Evolutionary conservation across 1,284 basidiomycete species (phyloP).

Genomic region (Ustilago crameri): DNA sequence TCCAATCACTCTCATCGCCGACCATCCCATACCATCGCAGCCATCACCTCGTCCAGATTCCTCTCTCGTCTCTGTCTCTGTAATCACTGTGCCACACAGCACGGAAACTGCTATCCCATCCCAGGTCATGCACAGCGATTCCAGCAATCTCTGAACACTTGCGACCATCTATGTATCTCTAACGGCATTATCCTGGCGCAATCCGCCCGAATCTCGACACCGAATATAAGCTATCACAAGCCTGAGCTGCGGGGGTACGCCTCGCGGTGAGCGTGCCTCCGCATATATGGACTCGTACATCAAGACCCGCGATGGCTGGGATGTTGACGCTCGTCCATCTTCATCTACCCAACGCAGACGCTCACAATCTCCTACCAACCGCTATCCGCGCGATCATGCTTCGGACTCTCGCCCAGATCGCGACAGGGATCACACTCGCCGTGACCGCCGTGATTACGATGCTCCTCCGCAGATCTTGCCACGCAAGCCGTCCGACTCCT

Average conservation of each 20-base stretch:
- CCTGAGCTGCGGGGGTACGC: background rate
- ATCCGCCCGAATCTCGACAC: no score
- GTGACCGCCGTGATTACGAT: slow-evolving; percentile 6
- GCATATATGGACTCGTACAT: slow-evolving; percentile 10
- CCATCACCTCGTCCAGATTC: no score
- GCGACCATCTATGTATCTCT: no score
- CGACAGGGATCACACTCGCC: background rate
- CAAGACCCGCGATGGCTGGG: slow-evolving; percentile 9
- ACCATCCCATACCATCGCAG: no score
- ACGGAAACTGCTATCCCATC: background rate
- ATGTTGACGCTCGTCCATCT: slow-evolving; percentile 1
- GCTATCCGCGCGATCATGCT: background rate
- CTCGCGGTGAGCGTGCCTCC: slow-evolving; percentile 5
- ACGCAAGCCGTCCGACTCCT: slow-evolving; percentile 9
- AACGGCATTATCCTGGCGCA: no score
- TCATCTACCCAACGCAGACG: slow-evolving; percentile 10
- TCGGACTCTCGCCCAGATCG: slow-evolving; percentile 1
- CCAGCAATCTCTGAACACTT: no score
- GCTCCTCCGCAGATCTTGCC: slow-evolving; percentile 11
- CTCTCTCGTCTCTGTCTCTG: no score
- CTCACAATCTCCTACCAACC: slow-evolving; percentile 16
- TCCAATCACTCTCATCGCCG: no score
- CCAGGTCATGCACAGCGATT: background rate
- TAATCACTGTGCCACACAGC: no score
- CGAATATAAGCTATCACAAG: no score